These are phyloP conservation scores for Aspergillus ruber DNA, from an alignment of 2,329 filamentous ascomycete genomes.

Conservation along the genomic window DNA sequence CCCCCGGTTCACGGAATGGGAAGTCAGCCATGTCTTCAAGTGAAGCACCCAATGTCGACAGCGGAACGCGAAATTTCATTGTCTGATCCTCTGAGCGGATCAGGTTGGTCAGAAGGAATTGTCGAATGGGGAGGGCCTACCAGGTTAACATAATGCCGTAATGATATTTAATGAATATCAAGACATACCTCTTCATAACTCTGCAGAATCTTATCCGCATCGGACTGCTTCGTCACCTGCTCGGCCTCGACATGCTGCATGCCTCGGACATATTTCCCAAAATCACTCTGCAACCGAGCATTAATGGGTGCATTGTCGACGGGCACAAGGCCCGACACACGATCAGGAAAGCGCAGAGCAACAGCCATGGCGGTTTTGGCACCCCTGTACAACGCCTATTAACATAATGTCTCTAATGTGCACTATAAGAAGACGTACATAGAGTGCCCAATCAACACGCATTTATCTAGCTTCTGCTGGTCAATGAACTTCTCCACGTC, in stretches of 20 bases:
- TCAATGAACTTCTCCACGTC: conserved; percentile 75
- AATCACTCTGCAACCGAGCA: conserved; percentile 65
- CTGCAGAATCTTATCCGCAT: conserved; percentile 73
- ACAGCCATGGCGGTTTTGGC: conserved; percentile 89
- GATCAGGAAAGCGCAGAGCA: conserved; percentile 62
- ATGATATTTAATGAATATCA: background rate
- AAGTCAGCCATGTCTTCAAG: conserved; percentile 80
- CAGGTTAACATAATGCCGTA: background rate
- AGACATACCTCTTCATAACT: conserved; percentile 60
- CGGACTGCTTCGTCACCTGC: conserved; percentile 60
- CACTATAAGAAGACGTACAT: conserved; percentile 54
- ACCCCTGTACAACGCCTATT: conserved; percentile 50
- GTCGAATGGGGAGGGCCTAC: conserved; percentile 66
- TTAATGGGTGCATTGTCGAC: conserved; percentile 92
- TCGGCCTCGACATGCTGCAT: conserved; percentile 76
- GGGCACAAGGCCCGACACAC: conserved; percentile 65
- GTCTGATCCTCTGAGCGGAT: conserved; percentile 50
- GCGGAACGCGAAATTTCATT: conserved; percentile 71
- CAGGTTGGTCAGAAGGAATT: conserved; percentile 88
- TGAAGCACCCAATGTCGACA: conserved; percentile 61
- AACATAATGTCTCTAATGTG: background rate
- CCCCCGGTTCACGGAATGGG: conserved; percentile 69
- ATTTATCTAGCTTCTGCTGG: conserved; percentile 60
- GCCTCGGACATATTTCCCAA: conserved; percentile 71
- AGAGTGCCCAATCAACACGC: conserved; percentile 83